These are phyloP conservation scores for Phylloporus gajari DNA, from an alignment of 1,284 basidiomycete species.

Conservation along the genomic window DNA sequence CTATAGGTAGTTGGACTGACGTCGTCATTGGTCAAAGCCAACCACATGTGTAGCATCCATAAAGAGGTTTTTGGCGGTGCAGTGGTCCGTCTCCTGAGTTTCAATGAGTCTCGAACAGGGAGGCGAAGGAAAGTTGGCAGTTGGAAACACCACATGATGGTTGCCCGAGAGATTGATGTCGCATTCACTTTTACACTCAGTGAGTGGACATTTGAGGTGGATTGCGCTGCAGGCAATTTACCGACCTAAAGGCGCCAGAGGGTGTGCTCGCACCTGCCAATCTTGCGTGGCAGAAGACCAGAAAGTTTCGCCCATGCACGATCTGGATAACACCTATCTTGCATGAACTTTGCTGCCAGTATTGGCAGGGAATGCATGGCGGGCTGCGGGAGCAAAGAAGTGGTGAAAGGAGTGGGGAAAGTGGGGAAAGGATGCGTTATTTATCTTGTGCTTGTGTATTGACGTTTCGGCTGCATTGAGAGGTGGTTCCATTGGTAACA, in stretches of 20 bases:
- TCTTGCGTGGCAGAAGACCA: slow-evolving; percentile 79
- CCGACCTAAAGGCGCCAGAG: slow-evolving; percentile 89
- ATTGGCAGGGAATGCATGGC: slow-evolving; percentile 89
- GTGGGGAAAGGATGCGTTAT: slow-evolving; percentile 47
- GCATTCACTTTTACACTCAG: slow-evolving; percentile 42
- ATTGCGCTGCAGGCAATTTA: slow-evolving; percentile 57
- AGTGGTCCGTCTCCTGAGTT: slow-evolving; percentile 40
- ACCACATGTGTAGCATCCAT: slow-evolving; percentile 22
- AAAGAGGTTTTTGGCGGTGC: slow-evolving; percentile 26
- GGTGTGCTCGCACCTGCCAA: slow-evolving; percentile 82
- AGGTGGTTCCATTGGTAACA: slow-evolving; percentile 18
- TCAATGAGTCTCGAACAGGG: too few relatives aligned
- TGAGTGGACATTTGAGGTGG: slow-evolving; percentile 36
- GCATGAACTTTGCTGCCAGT: slow-evolving; percentile 90
- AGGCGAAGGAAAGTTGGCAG: slow-evolving; percentile 14
- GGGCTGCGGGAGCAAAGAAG: slow-evolving; percentile 87
- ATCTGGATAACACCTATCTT: slow-evolving; percentile 93
- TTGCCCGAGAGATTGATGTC: slow-evolving; percentile 28
- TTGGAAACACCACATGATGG: background rate
- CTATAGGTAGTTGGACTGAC: slow-evolving; percentile 31
- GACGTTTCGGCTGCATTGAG: slow-evolving; percentile 29
- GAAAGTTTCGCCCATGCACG: slow-evolving; percentile 91
- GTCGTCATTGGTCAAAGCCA: slow-evolving; percentile 20
- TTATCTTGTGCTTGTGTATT: slow-evolving; percentile 31
- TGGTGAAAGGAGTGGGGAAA: slow-evolving; percentile 73